phyloP scores from a whole-genome alignment of 805 yeast species.

The Saccharomycopsis fodiens region DNA sequence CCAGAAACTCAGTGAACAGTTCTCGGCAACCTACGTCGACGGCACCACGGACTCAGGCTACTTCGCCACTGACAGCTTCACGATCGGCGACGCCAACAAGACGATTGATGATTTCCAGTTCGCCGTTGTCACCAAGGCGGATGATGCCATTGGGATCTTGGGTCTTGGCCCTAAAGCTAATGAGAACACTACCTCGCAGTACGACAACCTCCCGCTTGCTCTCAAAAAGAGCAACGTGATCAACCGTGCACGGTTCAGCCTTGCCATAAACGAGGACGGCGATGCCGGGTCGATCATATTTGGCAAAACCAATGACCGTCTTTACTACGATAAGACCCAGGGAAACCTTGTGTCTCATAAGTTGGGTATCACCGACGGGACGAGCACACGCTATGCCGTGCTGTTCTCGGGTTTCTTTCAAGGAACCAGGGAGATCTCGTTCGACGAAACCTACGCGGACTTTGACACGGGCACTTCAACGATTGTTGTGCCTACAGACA shows the following conservation, averaged over 20 bases:
- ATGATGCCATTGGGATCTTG: constrained; percentile 8
- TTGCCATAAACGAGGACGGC: constrained; percentile 4
- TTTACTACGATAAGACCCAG: not conserved
- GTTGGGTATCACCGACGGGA: constrained; percentile 3
- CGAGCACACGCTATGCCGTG: constrained; percentile 7
- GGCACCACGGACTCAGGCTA: constrained; percentile 3
- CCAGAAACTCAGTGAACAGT: not conserved
- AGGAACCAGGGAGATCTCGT: constrained; percentile 2
- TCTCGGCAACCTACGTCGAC: constrained; percentile 4
- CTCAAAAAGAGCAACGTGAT: not conserved
- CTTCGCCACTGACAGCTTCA: constrained; percentile 7
- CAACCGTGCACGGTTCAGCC: constrained; percentile 8
- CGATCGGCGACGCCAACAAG: constrained; percentile 6
- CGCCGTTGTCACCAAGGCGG: constrained; percentile 9
- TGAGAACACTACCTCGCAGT: constrained; percentile 8
- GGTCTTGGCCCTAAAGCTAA: constrained; percentile 8
- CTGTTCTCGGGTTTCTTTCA: constrained; percentile 4
- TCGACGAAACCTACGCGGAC: constrained; percentile 8
- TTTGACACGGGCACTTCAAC: constrained; percentile 10
- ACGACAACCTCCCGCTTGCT: constrained; percentile 10
- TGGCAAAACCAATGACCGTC: constrained; percentile 6
- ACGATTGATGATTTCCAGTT: constrained; percentile 11
- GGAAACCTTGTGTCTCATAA: constrained; percentile 6
- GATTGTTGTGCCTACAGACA: constrained; percentile 8
- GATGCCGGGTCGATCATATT: constrained; percentile 8